A percentile compares a stretch with the other conserved stretches of the same genome.
Conservation (phyloP, 2,329 filamentous ascomycete genomes). For the Harringtonia aguacate region DNA sequence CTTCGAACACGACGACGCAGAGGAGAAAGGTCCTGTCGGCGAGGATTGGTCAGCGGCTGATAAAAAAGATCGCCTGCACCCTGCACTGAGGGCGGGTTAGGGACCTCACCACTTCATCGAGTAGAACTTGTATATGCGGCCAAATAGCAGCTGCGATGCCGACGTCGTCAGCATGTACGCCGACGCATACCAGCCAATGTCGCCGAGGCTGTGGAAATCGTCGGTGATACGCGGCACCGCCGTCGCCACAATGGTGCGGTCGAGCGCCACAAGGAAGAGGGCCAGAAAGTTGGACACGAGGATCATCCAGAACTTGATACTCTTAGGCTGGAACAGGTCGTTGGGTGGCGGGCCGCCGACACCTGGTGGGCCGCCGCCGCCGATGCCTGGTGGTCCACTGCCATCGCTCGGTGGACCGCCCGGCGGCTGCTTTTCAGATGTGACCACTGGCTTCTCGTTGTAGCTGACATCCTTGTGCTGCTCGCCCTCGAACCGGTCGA, state of each 20-base stretch:
- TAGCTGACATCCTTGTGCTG: constrained; percentile 13
- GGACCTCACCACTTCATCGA: constrained; percentile 31
- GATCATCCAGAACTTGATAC: constrained; percentile 43
- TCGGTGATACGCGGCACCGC: constrained; percentile 45
- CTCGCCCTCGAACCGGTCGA: constrained; percentile 3
- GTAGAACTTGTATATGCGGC: constrained; percentile 44
- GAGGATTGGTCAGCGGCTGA: not conserved
- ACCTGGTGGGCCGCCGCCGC: not conserved
- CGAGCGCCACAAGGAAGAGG: constrained; percentile 47
- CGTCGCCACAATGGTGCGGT: constrained; percentile 44
- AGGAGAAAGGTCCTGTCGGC: constrained; percentile 29
- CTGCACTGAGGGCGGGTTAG: not conserved
- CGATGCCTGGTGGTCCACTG: not conserved
- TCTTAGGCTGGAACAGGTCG: constrained; percentile 39
- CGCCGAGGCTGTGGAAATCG: constrained; percentile 44
- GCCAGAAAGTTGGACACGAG: constrained; percentile 42
- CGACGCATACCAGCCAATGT: constrained; percentile 55
- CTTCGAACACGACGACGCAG: constrained; percentile 40
- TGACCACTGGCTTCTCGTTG: constrained; percentile 17
- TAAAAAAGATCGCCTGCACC: not conserved
- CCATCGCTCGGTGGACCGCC: not conserved
- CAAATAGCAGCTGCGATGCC: constrained; percentile 42
- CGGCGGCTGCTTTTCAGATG: no score
- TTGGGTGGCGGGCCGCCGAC: constrained; percentile 12
- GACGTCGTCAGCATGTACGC: constrained; percentile 50